A percentile compares a stretch with the other conserved stretches of the same genome.
Conservation (phyloP, 129 eudicot genomes). For the Flaveria ramosissima region DNA sequence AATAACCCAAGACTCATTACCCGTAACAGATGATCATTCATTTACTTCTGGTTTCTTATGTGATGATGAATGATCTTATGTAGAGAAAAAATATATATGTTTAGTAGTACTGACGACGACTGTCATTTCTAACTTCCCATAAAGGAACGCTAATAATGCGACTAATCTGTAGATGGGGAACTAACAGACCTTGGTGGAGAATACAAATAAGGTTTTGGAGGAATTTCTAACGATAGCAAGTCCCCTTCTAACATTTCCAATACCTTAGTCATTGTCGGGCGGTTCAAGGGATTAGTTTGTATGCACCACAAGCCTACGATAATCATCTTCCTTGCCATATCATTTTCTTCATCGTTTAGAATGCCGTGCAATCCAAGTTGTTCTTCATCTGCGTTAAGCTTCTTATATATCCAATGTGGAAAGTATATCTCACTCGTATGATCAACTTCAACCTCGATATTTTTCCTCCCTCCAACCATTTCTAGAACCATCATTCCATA, state of each 20-base stretch:
- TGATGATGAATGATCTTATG: too few relatives aligned
- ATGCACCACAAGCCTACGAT: not conserved
- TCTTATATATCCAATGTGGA: conserved; percentile 3
- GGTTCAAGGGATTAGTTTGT: not conserved
- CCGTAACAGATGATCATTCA: too few relatives aligned
- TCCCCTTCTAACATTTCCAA: conserved; percentile 2
- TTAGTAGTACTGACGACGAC: too few relatives aligned
- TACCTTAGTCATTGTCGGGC: not conserved
- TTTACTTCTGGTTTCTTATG: too few relatives aligned
- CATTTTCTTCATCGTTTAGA: not conserved
- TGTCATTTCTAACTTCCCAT: too few relatives aligned
- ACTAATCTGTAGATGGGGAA: not conserved
- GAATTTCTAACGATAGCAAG: not conserved
- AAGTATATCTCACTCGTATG: conserved; percentile 4
- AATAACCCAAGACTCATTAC: too few relatives aligned
- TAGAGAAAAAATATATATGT: too few relatives aligned
- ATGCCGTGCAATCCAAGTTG: not conserved
- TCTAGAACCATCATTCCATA: not conserved
- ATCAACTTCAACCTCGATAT: not conserved
- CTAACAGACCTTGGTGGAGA: not conserved
- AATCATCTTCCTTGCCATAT: not conserved
- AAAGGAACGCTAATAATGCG: not conserved
- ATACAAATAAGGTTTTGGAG: not conserved
- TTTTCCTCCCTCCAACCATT: conserved; percentile 5
- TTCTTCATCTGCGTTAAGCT: not conserved